phyloP scores from a whole-genome alignment of 176 grass and related monocot genomes.

The Cenchrus fungigraminus region DNA sequence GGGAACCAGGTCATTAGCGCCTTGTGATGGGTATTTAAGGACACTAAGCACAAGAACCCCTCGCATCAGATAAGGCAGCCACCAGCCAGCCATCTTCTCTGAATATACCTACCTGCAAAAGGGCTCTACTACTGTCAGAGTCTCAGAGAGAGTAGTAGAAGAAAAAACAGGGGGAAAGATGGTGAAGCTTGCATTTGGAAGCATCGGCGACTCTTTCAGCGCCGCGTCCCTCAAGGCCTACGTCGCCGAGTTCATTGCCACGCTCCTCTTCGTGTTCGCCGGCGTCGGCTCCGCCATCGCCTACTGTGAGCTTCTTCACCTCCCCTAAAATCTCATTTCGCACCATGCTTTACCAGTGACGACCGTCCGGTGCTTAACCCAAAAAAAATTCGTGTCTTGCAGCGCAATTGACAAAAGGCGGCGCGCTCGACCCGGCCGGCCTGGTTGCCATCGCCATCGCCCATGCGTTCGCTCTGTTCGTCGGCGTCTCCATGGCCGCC shows the following conservation, averaged over 20 bases:
- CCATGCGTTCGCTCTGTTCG: conserved; percentile 84
- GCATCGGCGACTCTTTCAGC: conserved; percentile 76
- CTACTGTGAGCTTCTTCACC: conserved; percentile 52
- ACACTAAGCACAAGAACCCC: not conserved
- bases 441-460: conserved; percentile 80
- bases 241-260: conserved; percentile 90
- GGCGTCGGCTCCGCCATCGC: conserved; percentile 89
- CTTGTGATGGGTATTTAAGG: conserved; percentile 57
- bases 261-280: conserved; percentile 87
- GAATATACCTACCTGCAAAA: not conserved
- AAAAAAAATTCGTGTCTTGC: not conserved
- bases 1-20: conserved; percentile 7
- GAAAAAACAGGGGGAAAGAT: conserved; percentile 37
- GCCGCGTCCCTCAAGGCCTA: conserved; percentile 64
- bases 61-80: conserved; percentile 31
- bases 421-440: conserved; percentile 68
- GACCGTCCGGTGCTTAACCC: not conserved
- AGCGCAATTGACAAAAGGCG: conserved; percentile 67
- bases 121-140: not conserved
- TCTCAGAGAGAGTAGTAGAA: not conserved
- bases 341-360: not conserved
- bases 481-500: conserved; percentile 78
- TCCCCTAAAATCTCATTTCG: not conserved
- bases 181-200: conserved; percentile 85
- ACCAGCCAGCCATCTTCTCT: conserved; percentile 16